These are phyloP conservation scores for Coemansia sp. DNA, from an alignment of 192 early-diverging fungal genomes.

Conservation along the genomic window DNA sequence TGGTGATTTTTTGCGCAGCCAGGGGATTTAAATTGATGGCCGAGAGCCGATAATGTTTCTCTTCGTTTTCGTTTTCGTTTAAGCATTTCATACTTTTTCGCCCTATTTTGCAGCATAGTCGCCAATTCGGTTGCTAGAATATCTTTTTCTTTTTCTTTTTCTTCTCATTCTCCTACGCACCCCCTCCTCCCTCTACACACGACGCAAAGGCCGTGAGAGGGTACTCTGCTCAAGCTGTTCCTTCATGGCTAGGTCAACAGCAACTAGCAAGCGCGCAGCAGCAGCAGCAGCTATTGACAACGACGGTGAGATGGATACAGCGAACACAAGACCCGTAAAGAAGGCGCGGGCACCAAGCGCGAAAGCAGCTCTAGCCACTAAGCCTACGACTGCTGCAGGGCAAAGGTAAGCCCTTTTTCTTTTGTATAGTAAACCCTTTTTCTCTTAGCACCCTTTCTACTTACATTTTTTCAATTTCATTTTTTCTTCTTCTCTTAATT, in stretches of 20 bases:
- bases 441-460: background rate
- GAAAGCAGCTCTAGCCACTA: background rate
- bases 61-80: background rate
- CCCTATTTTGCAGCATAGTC: background rate
- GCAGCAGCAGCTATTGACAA: background rate
- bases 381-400: background rate
- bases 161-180: background rate
- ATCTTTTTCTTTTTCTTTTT: background rate
- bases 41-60: too few relatives aligned
- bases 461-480: background rate
- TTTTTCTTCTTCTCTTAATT: background rate
- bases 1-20: background rate
- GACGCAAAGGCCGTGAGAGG: background rate
- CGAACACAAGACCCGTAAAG: background rate
- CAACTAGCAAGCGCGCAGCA: background rate
- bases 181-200: background rate
- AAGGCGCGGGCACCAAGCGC: background rate
- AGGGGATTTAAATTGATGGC: background rate
- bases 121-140: background rate
- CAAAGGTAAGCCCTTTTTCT: background rate
- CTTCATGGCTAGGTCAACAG: background rate
- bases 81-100: background rate
- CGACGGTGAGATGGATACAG: background rate
- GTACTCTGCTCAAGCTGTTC: background rate
- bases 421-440: background rate